These are phyloP conservation scores for Phytophthora europaea DNA, from an alignment of 352 stramenopile genomes.

Conservation along the genomic window DNA sequence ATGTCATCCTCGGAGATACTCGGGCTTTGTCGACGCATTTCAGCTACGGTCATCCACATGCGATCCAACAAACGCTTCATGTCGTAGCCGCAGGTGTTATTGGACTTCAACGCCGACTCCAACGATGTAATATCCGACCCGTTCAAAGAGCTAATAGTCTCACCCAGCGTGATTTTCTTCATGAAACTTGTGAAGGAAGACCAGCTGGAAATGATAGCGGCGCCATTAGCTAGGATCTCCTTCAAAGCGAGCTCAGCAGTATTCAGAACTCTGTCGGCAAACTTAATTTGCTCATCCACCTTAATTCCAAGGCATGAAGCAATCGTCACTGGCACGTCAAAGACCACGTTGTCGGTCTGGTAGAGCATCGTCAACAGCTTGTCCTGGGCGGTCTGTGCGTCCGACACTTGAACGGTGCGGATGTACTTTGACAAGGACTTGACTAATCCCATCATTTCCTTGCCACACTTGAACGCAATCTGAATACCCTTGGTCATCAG, in stretches of 20 bases:
- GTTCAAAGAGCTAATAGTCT: slow-evolving; percentile 31
- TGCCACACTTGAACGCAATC: slow-evolving; percentile 46
- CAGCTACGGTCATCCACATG: slow-evolving; percentile 44
- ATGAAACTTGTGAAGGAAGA: slow-evolving; percentile 43
- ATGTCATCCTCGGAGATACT: slow-evolving; percentile 45
- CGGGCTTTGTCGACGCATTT: slow-evolving; percentile 36
- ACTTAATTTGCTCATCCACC: slow-evolving; percentile 40
- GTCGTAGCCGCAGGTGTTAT: slow-evolving; percentile 45
- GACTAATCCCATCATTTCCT: slow-evolving; percentile 49
- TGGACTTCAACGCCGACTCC: slow-evolving; percentile 35
- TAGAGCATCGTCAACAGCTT: slow-evolving; percentile 51
- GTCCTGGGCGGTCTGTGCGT: slow-evolving; percentile 43
- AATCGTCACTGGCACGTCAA: slow-evolving; percentile 60
- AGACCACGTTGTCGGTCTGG: slow-evolving; percentile 55
- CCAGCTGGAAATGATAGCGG: slow-evolving; percentile 47
- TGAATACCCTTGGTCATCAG: slow-evolving; percentile 42
- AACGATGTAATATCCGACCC: slow-evolving; percentile 41
- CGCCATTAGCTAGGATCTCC: slow-evolving; percentile 48
- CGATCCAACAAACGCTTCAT: slow-evolving; percentile 43
- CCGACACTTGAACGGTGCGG: slow-evolving; percentile 38
- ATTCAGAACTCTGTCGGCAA: slow-evolving; percentile 44
- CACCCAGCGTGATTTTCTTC: slow-evolving; percentile 39
- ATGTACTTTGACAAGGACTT: slow-evolving; percentile 49
- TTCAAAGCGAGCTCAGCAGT: slow-evolving; percentile 45
- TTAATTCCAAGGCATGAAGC: slow-evolving; percentile 48